Evolutionary conservation across 139 green algal species (phyloP).

Genomic region (Coelastrella sp.): DNA sequence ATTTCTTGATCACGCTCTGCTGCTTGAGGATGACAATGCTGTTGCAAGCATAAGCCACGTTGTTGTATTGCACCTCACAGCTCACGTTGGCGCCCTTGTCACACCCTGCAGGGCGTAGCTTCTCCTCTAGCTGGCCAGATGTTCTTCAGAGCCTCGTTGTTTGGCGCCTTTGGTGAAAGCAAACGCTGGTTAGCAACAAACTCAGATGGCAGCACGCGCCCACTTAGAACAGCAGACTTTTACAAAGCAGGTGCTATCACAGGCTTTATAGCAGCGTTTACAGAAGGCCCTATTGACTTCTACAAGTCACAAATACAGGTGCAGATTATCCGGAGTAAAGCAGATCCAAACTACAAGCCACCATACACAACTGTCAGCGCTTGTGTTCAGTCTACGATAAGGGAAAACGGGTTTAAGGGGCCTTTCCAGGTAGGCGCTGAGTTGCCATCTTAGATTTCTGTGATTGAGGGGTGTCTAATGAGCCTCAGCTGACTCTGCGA

Average conservation of each 20-base stretch:
- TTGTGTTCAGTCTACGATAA: conserved; percentile 78
- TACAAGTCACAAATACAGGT: conserved; percentile 97
- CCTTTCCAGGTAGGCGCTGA: conserved; percentile 86
- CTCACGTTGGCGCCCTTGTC: neutral
- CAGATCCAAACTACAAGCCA: conserved; percentile 87
- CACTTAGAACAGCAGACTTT: conserved; percentile 57
- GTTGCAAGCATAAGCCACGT: no score
- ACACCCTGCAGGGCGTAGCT: conserved; percentile 81
- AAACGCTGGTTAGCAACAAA: conserved; percentile 90
- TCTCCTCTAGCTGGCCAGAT: conserved; percentile 95
- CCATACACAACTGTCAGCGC: conserved; percentile 85
- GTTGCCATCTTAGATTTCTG: no score
- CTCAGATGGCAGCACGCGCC: conserved; percentile 72
- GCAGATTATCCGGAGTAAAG: conserved; percentile 89
- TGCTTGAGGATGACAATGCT: no score
- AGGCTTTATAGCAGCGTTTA: conserved; percentile 89
- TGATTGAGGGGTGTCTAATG: no score
- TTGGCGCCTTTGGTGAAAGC: conserved; percentile 84
- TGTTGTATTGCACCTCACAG: no score
- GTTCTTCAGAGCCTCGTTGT: conserved; percentile 92
- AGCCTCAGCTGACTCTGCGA: no score
- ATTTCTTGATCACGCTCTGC: no score
- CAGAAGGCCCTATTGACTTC: conserved; percentile 95
- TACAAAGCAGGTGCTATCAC: conserved; percentile 84
- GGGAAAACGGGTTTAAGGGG: conserved; percentile 79